phyloP scores from a whole-genome alignment of 2,329 filamentous ascomycete genomes.

The Aspergillus fumigatiaffinis region DNA sequence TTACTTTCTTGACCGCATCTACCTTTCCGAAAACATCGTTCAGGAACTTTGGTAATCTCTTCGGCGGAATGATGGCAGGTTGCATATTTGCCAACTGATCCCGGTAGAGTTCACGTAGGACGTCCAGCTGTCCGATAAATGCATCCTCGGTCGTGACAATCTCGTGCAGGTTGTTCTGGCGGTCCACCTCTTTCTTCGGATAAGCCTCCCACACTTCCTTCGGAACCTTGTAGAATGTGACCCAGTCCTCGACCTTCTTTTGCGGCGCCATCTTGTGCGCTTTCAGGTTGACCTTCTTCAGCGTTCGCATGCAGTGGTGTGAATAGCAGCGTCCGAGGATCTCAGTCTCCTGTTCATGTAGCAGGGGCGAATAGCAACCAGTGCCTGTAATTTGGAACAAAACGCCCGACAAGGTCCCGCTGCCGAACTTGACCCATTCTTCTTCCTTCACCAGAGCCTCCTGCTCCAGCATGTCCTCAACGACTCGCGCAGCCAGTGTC shows the following conservation, averaged over 20 bases:
- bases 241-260: slow-evolving; percentile 76
- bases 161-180: slow-evolving; percentile 92
- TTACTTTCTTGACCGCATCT: slow-evolving; percentile 81
- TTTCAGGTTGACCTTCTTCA: slow-evolving; percentile 90
- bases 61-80: slow-evolving; percentile 75
- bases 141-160: slow-evolving; percentile 90
- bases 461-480: slow-evolving; percentile 73
- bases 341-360: slow-evolving; percentile 62
- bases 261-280: slow-evolving; percentile 65
- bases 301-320: slow-evolving; percentile 84
- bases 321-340: slow-evolving; percentile 82
- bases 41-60: slow-evolving; percentile 75
- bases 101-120: slow-evolving; percentile 79
- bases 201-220: slow-evolving; percentile 69
- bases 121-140: slow-evolving; percentile 84
- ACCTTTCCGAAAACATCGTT: slow-evolving; percentile 85
- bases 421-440: slow-evolving; percentile 94
- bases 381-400: slow-evolving; percentile 87
- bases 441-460: slow-evolving; percentile 81
- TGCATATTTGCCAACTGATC: slow-evolving; percentile 70
- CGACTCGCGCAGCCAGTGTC: slow-evolving; percentile 71
- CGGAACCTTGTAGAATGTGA: slow-evolving; percentile 78
- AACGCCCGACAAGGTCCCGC: slow-evolving; percentile 77
- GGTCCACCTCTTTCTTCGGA: slow-evolving; percentile 81
- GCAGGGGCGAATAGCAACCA: slow-evolving; percentile 82